Evolutionary conservation across 176 grass and related monocot species (phyloP).

Genomic region (Carex parvula): DNA sequence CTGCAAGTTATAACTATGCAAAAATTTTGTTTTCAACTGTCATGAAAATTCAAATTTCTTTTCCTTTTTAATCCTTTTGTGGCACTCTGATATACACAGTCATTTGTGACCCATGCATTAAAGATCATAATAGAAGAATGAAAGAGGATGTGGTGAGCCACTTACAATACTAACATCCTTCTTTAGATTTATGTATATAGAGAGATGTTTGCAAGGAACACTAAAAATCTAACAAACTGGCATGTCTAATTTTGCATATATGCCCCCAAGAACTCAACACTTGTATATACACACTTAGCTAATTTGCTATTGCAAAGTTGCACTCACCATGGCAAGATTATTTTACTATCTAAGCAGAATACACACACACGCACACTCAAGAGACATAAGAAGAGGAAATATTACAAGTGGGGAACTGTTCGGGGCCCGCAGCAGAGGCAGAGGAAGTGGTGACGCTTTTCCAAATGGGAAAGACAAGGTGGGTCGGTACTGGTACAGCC

Average conservation of each 20-base stretch:
- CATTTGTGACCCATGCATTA: neutral
- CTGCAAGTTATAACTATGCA: neutral
- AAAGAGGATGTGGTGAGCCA: neutral
- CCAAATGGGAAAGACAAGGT: conserved; percentile 95
- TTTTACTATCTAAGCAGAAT: neutral
- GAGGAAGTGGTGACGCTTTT: conserved; percentile 77
- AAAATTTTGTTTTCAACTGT: neutral
- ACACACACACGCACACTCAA: neutral
- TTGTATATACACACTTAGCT: neutral
- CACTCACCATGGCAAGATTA: neutral
- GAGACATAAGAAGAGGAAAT: conserved; percentile 7
- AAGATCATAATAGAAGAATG: neutral
- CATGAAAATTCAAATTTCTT: neutral
- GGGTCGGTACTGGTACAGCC: conserved; percentile 79
- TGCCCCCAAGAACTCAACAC: neutral
- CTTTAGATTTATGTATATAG: neutral
- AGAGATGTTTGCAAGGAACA: neutral
- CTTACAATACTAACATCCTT: neutral
- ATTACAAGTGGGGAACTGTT: conserved; percentile 87
- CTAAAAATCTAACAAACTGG: neutral
- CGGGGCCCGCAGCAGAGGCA: conserved; percentile 62
- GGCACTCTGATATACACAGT: neutral
- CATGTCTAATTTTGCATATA: neutral
- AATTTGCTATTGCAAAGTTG: neutral
- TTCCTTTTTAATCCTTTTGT: neutral